Base-by-base conservation (phyloP, 148 eudicot genomes). In the Diospyros lotus region DNA sequence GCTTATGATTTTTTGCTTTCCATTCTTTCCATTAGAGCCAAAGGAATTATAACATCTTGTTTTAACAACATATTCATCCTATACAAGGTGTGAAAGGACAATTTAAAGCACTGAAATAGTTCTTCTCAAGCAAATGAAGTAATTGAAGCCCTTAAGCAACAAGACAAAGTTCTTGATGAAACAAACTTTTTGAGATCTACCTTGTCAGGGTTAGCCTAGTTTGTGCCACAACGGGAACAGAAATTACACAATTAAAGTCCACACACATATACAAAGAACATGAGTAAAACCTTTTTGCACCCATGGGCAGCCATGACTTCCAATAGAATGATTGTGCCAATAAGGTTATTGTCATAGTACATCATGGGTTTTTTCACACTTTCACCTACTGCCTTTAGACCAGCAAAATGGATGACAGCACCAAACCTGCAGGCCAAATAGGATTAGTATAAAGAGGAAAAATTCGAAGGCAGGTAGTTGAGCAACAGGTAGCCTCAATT, bases 391-490 rank as follows among this genome's bases (percentile, higher is more conserved):
- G 99, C 99, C 85, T 96, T 96, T 64, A 96, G 64, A 58, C 99
- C 99, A 82, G 99, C 97, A 84, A 96, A 93, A 74, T 96, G 99
- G 66, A 96, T 88, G 72, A 96, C 99, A 78, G 99, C 99, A 77
- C 91, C 98, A 85, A 96, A 96, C 86, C 99, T 96, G 83, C 80
- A 85, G 17, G 74, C 53, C 48, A 60, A 74, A 64, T 65, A 80
- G 69, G 15, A 66, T 58, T 45, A 52, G 45, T 28, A 28, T 28
- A 28, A 28, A 28, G 28, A 28, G 28, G 28, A 28, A 28, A 28
- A 28, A 28, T 28, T 28, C 28, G 28, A 28, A 28, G 28, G 28
- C 28, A 28, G 0, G 28, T 28, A 28, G 28, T 28, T 28, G 28
- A 28, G 28, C 28, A 28, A 54, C 68, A 54, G 52, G 53, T 14